Evolutionary conservation across 345 rosid species (phyloP), one percentile per base, ranked within the genome.

Genomic region (Lumnitzera racemosa): DNA sequence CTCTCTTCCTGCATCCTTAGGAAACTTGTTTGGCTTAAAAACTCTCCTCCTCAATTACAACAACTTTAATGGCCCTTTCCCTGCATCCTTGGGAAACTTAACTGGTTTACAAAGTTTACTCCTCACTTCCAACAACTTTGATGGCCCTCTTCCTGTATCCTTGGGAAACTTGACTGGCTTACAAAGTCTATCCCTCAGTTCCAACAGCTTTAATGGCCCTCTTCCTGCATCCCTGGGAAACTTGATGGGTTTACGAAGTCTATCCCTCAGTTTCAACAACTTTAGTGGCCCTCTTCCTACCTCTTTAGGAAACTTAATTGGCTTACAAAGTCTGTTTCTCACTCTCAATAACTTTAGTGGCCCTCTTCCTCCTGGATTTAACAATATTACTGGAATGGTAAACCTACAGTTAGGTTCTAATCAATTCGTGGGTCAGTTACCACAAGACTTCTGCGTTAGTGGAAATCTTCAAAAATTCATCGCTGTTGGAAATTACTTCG

Each of bases 291-390:
- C 25, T 24, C 31, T 3, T 8, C 69, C 69, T 2, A 3, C 58
- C 16, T 59, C 72, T 0, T 1, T 63, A 7, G 61, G 48, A 12
- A 14, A 60, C 14, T 49, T 67, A 16, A 55, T 1, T 5, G 0
- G 55, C 4, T 46, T 75, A 46, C 5, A 59, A 20, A 2, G 0
- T 11, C 47, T 0, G 49, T 29, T 29, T 6, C 36, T 29, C 36
- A 29, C 3, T 29, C 36, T 23, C 0, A 77, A 74, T 58, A 23
- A 58, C 20, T 56, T 74, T 36, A 68, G 72, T 0, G 74, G 78
- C 15, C 12, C 63, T 15, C 53, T 78, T 59, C 76, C 72, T n/a
- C 14, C 47, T 11, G 67, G 60, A 16, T 59, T 70, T 0, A 58
- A 41, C 12, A 60, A 12, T 16, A 55, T 70, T 2, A 24, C 13